phyloP scores from a whole-genome alignment of 768 basidiomycete species.

The Lentinula aciculospora region DNA sequence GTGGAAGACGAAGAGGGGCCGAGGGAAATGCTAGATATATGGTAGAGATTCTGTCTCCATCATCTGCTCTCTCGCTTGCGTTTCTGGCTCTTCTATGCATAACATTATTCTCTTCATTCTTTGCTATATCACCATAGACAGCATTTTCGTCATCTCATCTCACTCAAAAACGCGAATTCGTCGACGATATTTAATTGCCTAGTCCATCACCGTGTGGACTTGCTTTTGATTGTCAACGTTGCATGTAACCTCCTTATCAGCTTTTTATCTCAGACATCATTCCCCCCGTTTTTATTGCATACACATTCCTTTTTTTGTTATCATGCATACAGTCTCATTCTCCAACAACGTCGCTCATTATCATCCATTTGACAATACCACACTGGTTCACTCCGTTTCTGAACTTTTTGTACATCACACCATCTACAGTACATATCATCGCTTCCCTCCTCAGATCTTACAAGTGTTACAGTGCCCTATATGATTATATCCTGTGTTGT shows the following conservation, averaged over 20 bases:
- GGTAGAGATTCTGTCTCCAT: neutral
- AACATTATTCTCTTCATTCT: neutral
- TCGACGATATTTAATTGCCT: neutral
- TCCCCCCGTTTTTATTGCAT: neutral
- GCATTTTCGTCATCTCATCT: neutral
- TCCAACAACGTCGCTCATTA: neutral
- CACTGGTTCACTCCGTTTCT: neutral
- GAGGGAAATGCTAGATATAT: neutral
- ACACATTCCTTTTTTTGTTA: neutral
- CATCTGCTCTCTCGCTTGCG: neutral
- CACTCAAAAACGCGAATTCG: neutral
- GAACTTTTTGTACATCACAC: conserved; percentile 2
- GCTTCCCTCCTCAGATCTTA: neutral
- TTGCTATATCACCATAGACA: neutral
- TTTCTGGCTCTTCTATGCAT: neutral
- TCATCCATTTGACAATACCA: neutral
- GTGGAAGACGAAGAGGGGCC: neutral
- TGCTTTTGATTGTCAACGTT: neutral
- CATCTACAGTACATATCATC: neutral
- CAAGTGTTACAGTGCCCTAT: neutral
- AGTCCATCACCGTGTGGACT: neutral
- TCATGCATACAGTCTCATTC: neutral
- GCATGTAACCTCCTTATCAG: neutral
- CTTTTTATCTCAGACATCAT: neutral
- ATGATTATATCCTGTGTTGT: neutral